phyloP scores from a whole-genome alignment of 768 basidiomycete genomes.

The Xerocomellus amylosporus region DNA sequence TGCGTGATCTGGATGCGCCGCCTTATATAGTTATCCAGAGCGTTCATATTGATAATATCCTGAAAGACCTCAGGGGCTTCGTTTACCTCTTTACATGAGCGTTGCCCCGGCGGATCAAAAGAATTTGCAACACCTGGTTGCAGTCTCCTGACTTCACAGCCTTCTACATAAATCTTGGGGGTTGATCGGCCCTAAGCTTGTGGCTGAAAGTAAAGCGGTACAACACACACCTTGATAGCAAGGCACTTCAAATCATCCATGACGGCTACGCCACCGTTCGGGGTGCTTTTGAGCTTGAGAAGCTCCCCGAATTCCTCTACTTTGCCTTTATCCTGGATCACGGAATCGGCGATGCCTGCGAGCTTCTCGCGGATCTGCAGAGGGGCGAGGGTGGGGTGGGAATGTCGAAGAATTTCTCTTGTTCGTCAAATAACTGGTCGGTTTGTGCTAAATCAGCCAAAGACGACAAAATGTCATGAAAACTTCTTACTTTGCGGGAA shows the following conservation, averaged over 20 bases:
- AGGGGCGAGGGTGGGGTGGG: constrained; percentile 63
- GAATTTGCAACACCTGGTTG: no score
- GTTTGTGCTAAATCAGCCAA: background rate
- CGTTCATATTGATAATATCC: background rate
- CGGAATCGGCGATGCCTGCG: constrained; percentile 50
- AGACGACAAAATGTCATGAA: background rate
- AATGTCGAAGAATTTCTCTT: constrained; percentile 78
- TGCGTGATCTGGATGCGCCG: background rate
- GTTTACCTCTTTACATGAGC: no score
- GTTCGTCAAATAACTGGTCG: constrained; percentile 69
- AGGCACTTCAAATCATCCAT: constrained; percentile 88
- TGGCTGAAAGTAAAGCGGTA: background rate
- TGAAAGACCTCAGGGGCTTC: no score
- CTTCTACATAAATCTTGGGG: background rate
- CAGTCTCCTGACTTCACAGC: background rate
- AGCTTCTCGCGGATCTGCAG: constrained; percentile 74
- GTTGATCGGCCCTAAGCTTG: background rate
- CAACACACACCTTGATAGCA: background rate
- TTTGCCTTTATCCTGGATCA: constrained; percentile 47
- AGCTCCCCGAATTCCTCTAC: constrained; percentile 58
- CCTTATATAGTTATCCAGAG: constrained; percentile 1
- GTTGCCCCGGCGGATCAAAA: no score
- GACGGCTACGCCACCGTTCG: constrained; percentile 80
- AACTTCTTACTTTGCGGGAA: constrained; percentile 52
- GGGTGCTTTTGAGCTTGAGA: constrained; percentile 55